Evolutionary conservation across 495 filamentous ascomycete genomes (phyloP), one percentile per base, ranked within the genome.

Genomic region (Endocarpon pusillum): DNA sequence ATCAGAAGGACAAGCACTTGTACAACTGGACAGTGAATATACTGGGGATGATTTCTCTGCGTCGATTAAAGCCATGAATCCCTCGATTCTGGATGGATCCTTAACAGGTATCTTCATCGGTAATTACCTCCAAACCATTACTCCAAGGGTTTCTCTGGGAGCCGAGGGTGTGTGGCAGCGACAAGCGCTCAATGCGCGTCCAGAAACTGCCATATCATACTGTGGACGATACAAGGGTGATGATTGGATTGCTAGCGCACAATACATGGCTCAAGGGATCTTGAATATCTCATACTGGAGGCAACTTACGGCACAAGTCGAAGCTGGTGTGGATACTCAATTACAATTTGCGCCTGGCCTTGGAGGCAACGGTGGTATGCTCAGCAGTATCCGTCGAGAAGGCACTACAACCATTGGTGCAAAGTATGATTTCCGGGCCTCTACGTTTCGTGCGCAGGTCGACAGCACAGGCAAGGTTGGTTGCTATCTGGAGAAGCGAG

Each of bases 361-460:
- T n/a, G n/a, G n/a, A n/a, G 46, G 58, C 10, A 60, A 72, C 28
- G 61, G 66, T 32, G 59, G 61, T 28, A 73, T 89, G 75, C 79
- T 80, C 50, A 75, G 73, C 42, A 66, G 69, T 15, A 51, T 69
- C 32, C 69, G 70, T 45, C 83, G 81, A 48, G 87, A 96, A 45
- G 91, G 91, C 28, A 67, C 79, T 32, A 84, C 89, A 36, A 79
- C 85, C 25, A 66, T 94, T 45, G 91, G 89, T 48, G 84, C 82
- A 44, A 99, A 96, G 61, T 99, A 99, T 55, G 89, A 96, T 51
- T 99, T 99, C 75, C 69, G 82, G 38, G 76, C 81, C 50, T 87
- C 82, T 23, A 86, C 81, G 7, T 93, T 94, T 71, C 72, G 86
- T 41, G 89, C 87, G 15, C 91, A 96, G 59, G 68, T 99, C 34